Conservation (phyloP, 306 rosid species). For the Pueraria montana region DNA sequence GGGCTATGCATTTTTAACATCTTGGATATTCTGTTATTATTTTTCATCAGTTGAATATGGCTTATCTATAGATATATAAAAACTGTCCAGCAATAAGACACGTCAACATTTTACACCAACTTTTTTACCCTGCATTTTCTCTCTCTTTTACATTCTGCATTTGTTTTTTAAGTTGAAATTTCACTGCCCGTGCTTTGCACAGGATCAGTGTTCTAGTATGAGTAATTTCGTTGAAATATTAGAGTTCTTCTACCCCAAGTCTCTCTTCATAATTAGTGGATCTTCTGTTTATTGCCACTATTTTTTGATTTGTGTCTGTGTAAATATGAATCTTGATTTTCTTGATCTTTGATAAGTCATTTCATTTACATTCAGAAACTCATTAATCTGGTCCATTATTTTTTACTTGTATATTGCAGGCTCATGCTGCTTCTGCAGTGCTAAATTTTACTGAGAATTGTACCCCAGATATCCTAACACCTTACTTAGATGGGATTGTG, state of each 20-base stretch:
- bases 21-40: background rate
- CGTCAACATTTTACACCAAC: too few relatives aligned
- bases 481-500: constrained; percentile 79
- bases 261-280: constrained; percentile 2
- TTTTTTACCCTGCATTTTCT: too few relatives aligned
- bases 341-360: constrained; percentile 27
- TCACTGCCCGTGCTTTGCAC: too few relatives aligned
- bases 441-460: constrained; percentile 82
- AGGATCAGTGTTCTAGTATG: too few relatives aligned
- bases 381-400: constrained; percentile 13
- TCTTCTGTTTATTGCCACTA: background rate
- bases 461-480: constrained; percentile 70
- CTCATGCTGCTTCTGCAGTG: constrained; percentile 87
- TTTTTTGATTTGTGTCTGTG: constrained; percentile 15
- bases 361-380: constrained; percentile 30
- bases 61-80: too few relatives aligned
- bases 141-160: too few relatives aligned
- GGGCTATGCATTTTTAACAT: background rate
- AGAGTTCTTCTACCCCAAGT: constrained; percentile 26
- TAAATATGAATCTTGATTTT: constrained; percentile 27
- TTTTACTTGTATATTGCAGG: constrained; percentile 55
- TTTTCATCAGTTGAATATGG: constrained; percentile 13
- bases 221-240: constrained; percentile 19
- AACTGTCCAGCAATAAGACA: too few relatives aligned
- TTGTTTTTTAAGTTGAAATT: too few relatives aligned